A percentile compares a stretch with the other conserved stretches of the same genome.
Evolutionary conservation across 345 rosid genomes (phyloP).

Genomic region (Clarkia xantiana): DNA sequence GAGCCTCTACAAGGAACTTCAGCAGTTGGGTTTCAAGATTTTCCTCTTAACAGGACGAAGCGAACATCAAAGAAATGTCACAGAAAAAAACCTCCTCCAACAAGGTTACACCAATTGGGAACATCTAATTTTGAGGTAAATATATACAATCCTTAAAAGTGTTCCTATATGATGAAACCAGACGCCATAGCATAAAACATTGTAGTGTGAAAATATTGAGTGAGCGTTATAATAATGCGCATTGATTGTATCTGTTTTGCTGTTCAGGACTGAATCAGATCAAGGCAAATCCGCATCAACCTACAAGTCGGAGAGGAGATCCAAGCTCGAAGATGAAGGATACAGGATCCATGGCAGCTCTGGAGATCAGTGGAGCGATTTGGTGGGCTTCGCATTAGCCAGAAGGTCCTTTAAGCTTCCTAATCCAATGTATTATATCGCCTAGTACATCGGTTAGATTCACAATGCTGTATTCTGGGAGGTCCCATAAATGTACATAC

Average conservation of each 20-base stretch:
- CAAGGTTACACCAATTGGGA: constrained; percentile 60
- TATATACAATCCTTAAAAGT: too few species aligned
- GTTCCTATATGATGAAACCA: too few species aligned
- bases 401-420: constrained; percentile 69
- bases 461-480: too few species aligned
- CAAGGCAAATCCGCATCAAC: constrained; percentile 35
- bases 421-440: constrained; percentile 65
- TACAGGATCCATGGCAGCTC: constrained; percentile 59
- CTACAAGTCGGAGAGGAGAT: constrained; percentile 65
- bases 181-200: too few species aligned
- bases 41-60: constrained; percentile 60
- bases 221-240: too few species aligned
- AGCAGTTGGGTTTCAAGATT: constrained; percentile 45
- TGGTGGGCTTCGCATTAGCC: constrained; percentile 52
- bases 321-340: constrained; percentile 38
- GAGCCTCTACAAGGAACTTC: constrained; percentile 43
- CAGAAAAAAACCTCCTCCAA: constrained; percentile 30
- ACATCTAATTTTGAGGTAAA: constrained; percentile 55
- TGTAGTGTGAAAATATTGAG: too few species aligned
- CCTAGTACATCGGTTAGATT: constrained; percentile 8
- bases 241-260: background rate
- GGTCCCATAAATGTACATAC: too few species aligned
- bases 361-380: constrained; percentile 94
- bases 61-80: constrained; percentile 47
- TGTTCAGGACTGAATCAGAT: constrained; percentile 36